Conservation (phyloP, 306 rosid species). For the Cucumis melo region DNA sequence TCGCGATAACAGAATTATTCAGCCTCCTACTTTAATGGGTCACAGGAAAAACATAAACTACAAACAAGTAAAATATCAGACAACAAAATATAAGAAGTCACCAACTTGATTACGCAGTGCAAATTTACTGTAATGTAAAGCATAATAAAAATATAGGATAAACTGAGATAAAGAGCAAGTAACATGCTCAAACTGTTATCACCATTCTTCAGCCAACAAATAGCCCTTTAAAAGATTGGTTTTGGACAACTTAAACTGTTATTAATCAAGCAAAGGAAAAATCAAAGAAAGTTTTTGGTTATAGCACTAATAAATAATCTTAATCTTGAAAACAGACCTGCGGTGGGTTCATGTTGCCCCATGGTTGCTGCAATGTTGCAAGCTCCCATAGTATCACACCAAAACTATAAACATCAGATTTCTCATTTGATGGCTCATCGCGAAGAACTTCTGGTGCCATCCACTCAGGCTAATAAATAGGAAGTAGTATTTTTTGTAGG, state of each 20-base stretch:
- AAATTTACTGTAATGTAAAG: not conserved
- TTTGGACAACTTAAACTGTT: not conserved
- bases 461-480: conserved; percentile 62
- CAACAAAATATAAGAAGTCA: not conserved
- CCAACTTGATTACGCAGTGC: not conserved
- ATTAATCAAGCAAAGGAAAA: not conserved
- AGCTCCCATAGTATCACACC: conserved; percentile 95
- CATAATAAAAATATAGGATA: too few species aligned
- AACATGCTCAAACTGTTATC: too few species aligned
- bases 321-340: conserved; percentile 45
- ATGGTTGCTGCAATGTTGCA: conserved; percentile 78
- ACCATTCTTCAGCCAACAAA: not conserved
- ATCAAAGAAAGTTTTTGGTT: not conserved
- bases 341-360: conserved; percentile 85
- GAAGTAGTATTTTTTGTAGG: conserved; percentile 3
- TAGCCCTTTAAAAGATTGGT: not conserved
- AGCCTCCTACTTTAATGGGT: not conserved
- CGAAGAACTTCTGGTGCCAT: conserved; percentile 99
- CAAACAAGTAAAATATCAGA: not conserved
- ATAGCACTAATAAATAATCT: not conserved
- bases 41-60: not conserved
- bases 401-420: conserved; percentile 88
- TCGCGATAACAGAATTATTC: not conserved
- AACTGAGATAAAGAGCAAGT: too few species aligned
- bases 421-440: conserved; percentile 93